phyloP scores from a whole-genome alignment of 1,284 basidiomycete species.

The Chondrostereum purpureum region DNA sequence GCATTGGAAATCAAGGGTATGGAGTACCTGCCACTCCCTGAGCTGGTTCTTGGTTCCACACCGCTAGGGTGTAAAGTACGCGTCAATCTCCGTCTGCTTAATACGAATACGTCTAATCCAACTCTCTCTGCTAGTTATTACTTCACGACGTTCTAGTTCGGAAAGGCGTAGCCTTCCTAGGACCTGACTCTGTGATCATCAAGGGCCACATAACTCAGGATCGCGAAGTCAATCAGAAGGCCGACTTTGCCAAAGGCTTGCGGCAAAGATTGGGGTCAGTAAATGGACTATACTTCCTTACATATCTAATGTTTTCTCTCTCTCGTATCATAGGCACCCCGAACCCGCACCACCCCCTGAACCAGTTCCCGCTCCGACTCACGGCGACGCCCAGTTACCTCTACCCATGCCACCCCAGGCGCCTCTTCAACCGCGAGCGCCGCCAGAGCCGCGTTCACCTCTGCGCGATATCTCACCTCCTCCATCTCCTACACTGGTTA shows the following conservation, averaged over 20 bases:
- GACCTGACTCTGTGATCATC: slow-evolving; percentile 52
- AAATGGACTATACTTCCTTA: slow-evolving; percentile 2
- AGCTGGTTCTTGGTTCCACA: slow-evolving; percentile 59
- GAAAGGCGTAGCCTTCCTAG: slow-evolving; percentile 60
- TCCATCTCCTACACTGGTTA: slow-evolving; percentile 21
- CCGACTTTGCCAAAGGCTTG: slow-evolving; percentile 50
- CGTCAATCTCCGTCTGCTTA: slow-evolving; percentile 5
- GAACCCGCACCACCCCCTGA: slow-evolving; percentile 8
- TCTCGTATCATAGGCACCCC: neutral
- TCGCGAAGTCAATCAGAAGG: slow-evolving; percentile 44
- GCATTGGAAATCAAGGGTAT: slow-evolving; percentile 54
- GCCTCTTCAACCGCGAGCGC: slow-evolving; percentile 5
- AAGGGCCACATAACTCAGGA: slow-evolving; percentile 56
- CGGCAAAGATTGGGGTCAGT: slow-evolving; percentile 56
- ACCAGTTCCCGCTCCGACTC: slow-evolving; percentile 1
- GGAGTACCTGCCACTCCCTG: slow-evolving; percentile 55
- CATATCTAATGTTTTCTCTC: neutral
- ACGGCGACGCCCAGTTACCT: slow-evolving; percentile 1
- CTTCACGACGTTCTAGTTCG: slow-evolving; percentile 57
- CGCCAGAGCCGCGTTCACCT: slow-evolving; percentile 26
- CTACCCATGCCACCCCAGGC: slow-evolving; percentile 1
- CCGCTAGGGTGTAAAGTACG: slow-evolving; percentile 68
- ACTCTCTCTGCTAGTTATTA: slow-evolving; percentile 40
- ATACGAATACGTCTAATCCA: slow-evolving; percentile 3
- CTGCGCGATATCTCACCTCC: slow-evolving; percentile 38